A percentile compares a stretch with the other conserved stretches of the same genome.
phyloP scores from a whole-genome alignment of 768 basidiomycete species.

The Boletus speciosus region DNA sequence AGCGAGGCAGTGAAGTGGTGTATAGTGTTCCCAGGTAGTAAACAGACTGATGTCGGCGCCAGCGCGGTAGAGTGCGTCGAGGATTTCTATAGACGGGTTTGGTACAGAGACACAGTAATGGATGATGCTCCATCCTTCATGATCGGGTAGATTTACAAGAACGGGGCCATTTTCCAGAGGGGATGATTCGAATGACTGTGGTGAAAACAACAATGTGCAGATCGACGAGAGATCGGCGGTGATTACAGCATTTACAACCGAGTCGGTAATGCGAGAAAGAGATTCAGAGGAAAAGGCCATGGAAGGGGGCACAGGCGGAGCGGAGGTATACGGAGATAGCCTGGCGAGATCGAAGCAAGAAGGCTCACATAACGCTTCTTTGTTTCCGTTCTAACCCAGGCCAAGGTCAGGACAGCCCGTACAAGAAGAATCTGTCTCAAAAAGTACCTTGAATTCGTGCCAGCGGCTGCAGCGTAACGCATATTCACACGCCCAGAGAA shows the following conservation, averaged over 20 bases:
- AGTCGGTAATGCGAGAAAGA: conserved; percentile 43
- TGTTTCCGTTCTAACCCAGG: conserved; percentile 30
- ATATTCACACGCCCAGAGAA: conserved; percentile 69
- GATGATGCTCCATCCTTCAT: conserved; percentile 67
- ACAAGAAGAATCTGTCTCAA: not conserved
- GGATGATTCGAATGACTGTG: conserved; percentile 42
- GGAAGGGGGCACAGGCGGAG: conserved; percentile 20
- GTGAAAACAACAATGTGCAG: conserved; percentile 53
- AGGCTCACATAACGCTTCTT: conserved; percentile 25
- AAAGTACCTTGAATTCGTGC: conserved; percentile 54
- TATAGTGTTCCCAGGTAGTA: conserved; percentile 59
- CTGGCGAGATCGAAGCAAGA: conserved; percentile 18
- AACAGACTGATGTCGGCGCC: conserved; percentile 74
- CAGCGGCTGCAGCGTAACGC: conserved; percentile 59
- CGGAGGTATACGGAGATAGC: conserved; percentile 27
- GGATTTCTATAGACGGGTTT: conserved; percentile 54
- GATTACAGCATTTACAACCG: conserved; percentile 52
- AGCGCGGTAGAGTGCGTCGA: conserved; percentile 71
- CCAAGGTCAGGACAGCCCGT: conserved; percentile 1
- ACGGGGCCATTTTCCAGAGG: conserved; percentile 36
- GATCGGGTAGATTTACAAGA: conserved; percentile 68
- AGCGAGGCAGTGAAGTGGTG: conserved; percentile 67
- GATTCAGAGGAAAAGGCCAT: conserved; percentile 39
- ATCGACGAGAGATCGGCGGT: conserved; percentile 49
- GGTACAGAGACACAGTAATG: conserved; percentile 62